Evolutionary conservation across 139 green algal genomes (phyloP).

Genomic region (Coelastrella sp.): DNA sequence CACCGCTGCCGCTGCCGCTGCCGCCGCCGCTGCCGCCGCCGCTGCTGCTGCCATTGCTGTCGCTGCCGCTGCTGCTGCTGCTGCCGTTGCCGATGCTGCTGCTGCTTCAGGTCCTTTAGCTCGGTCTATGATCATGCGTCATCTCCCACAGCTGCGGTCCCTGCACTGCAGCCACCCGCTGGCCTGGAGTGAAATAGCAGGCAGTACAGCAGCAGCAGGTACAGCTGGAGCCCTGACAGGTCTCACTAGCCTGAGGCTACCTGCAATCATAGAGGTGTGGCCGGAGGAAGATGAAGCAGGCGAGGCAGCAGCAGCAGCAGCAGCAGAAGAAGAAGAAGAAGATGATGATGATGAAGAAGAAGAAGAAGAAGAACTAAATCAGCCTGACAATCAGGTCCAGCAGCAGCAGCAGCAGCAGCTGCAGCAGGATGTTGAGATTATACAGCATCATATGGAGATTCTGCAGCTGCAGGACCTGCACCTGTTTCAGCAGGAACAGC

Average conservation of each 20-base stretch:
- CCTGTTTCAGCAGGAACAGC: neutral
- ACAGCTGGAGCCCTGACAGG: neutral
- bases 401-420: constrained; percentile 13
- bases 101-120: neutral
- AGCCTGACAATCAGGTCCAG: neutral
- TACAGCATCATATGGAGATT: neutral
- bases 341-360: neutral
- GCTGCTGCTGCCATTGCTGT: no score
- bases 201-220: neutral
- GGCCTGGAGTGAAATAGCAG: neutral
- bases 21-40: no score
- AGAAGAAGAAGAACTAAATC: neutral
- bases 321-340: neutral
- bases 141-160: neutral
- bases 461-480: neutral
- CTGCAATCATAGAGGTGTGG: neutral
- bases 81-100: no score
- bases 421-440: neutral
- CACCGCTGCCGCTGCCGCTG: no score
- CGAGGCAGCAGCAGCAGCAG: neutral
- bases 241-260: constrained; percentile 7
- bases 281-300: neutral
- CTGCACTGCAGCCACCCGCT: neutral
- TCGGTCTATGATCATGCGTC: neutral
- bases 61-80: no score